Percentiles rank a stretch among this genome's conserved stretches.
Evolutionary conservation across 306 rosid genomes (phyloP).

Genomic region (Cicer pinnatifidum): DNA sequence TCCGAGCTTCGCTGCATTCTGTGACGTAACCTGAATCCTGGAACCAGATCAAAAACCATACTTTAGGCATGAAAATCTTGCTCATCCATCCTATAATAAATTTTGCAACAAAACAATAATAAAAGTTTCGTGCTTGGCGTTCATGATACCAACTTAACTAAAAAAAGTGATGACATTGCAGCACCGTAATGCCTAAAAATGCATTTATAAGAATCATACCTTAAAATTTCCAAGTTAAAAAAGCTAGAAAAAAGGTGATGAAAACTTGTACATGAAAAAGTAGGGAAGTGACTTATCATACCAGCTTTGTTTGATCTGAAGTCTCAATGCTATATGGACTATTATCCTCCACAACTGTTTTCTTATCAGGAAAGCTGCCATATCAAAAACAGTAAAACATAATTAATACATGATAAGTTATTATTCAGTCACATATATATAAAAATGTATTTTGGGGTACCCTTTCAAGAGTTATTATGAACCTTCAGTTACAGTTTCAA

Average conservation of each 20-base stretch:
- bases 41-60: slow-evolving; percentile 45
- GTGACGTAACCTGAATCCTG: slow-evolving; percentile 66
- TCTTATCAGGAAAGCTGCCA: slow-evolving; percentile 77
- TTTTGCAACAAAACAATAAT: not conserved
- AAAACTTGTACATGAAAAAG: slow-evolving; percentile 10
- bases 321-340: slow-evolving; percentile 48
- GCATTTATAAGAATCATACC: slow-evolving; percentile 12
- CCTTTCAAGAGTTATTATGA: slow-evolving; percentile 23
- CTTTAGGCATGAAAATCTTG: slow-evolving; percentile 26
- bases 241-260: slow-evolving; percentile 11
- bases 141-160: not conserved
- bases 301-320: slow-evolving; percentile 70
- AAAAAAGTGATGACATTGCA: not conserved
- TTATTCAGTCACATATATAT: slow-evolving; percentile 1
- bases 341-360: slow-evolving; percentile 51
- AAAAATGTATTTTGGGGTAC: slow-evolving; percentile 16
- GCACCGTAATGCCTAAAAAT: slow-evolving; percentile 1
- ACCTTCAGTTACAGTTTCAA: slow-evolving; percentile 39
- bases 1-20: slow-evolving; percentile 52
- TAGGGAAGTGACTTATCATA: slow-evolving; percentile 41
- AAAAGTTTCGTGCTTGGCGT: not conserved
- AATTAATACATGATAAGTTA: slow-evolving; percentile 25
- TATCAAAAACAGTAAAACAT: slow-evolving; percentile 41
- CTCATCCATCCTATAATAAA: not conserved
- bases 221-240: not conserved